These are phyloP conservation scores for Candida pseudoviswanathii DNA, from an alignment of 1,139 yeast genomes.

Conservation along the genomic window DNA sequence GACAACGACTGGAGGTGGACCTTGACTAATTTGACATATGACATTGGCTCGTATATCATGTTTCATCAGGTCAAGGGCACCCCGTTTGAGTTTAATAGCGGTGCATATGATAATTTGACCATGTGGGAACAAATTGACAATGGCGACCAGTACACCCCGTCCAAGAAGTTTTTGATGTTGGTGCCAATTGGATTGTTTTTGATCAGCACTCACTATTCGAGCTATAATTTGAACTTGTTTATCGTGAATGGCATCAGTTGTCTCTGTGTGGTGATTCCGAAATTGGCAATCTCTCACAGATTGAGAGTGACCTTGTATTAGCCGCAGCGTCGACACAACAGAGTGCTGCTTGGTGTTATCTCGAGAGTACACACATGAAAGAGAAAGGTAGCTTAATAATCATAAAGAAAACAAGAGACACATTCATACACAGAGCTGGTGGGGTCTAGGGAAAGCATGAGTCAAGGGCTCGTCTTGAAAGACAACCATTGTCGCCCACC, in stretches of 20 bases:
- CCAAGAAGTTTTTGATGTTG: conserved; percentile 86
- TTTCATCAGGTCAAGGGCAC: conserved; percentile 96
- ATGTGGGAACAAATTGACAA: conserved; percentile 99
- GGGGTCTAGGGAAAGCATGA: too few species aligned
- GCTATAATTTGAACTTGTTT: conserved; percentile 79
- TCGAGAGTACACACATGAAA: neutral
- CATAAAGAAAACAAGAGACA: neutral
- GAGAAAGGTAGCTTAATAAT: neutral
- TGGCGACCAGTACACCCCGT: conserved; percentile 96
- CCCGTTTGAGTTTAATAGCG: conserved; percentile 94
- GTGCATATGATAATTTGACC: conserved; percentile 93
- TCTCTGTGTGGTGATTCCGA: conserved; percentile 81
- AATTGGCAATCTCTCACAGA: conserved; percentile 80
- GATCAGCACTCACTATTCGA: conserved; percentile 87
- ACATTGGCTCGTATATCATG: conserved; percentile 91
- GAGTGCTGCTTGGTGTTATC: too few species aligned
- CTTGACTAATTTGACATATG: conserved; percentile 84
- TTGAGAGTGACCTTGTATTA: conserved; percentile 63
- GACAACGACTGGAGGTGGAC: conserved; percentile 93
- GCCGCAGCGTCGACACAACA: neutral
- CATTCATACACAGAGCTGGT: neutral
- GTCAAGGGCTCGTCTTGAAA: too few species aligned
- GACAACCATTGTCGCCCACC: too few species aligned
- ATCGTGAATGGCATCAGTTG: conserved; percentile 80
- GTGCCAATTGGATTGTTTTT: conserved; percentile 89